Evolutionary conservation across 1,284 basidiomycete species (phyloP), one percentile per base, ranked within the genome.

Genomic region (Cryptococcus wingfieldii): DNA sequence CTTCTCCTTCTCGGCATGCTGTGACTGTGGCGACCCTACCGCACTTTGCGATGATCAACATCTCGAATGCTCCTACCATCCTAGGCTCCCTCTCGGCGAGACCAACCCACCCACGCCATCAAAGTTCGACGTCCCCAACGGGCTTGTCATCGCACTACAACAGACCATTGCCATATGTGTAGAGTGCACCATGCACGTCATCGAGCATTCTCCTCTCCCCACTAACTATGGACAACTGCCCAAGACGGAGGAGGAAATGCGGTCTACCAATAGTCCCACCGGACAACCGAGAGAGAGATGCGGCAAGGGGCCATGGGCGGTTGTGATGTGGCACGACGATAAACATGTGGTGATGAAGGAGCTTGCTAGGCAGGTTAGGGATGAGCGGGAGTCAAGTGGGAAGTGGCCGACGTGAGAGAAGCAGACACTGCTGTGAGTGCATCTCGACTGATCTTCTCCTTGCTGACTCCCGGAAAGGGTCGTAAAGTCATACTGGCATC

Each of bases 301-400:
- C 49, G 62, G 61, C 13, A 85, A 84, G 62, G 87, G 94, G 60
- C 83, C 88, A 37, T 95, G 86, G 75, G 86, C 88, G 23, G 83
- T 98, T 53, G 80, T 96, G 18, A 78, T 98, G 2, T 98, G 93
- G 93, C 94, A 96, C 74, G 95, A 98, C 77, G 96, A 99, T 75
- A 96, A 93, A 66, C 96, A 98, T 75, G n/a, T n/a, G n/a, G 93
- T 90, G 2, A 90, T 89, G 66, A 86, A 88, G 51, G 91, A 98
- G 69, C 86, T 97, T 54, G 88, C 88, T 54, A 84, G 88, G 61
- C 83, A 94, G 55, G 79, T 96, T 5, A 79, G 82, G 47, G 88
- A 89, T 56, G 58, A 83, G 84, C 8, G 81, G 83, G 55, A 80
- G 83, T 54, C 74, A 83, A 19, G 1, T 67, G 63, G 65, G 67